Conservation (phyloP, 805 yeast genomes). For the Kodamaea jinghongensis region DNA sequence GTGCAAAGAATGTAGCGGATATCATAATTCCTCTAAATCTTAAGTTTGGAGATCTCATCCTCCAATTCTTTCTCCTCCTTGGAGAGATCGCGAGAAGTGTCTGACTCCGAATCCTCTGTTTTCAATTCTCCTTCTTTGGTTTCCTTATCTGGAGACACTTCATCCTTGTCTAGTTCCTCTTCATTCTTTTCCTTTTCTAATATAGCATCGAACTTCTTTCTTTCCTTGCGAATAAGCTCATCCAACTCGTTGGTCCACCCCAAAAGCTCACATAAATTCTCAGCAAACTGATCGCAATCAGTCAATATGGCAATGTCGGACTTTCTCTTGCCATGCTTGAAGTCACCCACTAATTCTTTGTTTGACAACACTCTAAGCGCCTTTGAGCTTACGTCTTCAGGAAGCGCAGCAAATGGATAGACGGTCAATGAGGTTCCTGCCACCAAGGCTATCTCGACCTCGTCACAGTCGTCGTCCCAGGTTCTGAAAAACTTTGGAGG, state of each 20-base stretch:
- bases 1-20: too few species aligned
- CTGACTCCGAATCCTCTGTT: slow-evolving; percentile 3
- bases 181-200: slow-evolving; percentile 1
- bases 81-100: slow-evolving; percentile 1
- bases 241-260: slow-evolving; percentile 67
- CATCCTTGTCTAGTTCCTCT: slow-evolving; percentile 4
- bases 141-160: background rate
- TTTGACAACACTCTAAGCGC: slow-evolving; percentile 67
- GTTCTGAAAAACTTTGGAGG: slow-evolving; percentile 66
- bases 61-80: slow-evolving; percentile 9
- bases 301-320: slow-evolving; percentile 60
- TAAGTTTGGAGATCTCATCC: slow-evolving; percentile 9
- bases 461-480: slow-evolving; percentile 58
- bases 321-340: slow-evolving; percentile 45
- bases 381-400: slow-evolving; percentile 53
- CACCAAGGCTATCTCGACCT: slow-evolving; percentile 70
- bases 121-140: background rate
- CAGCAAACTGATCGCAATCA: slow-evolving; percentile 66
- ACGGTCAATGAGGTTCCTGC: slow-evolving; percentile 94
- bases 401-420: slow-evolving; percentile 84
- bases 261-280: slow-evolving; percentile 46
- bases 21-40: too few species aligned
- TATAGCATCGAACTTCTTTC: slow-evolving; percentile 2
- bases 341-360: slow-evolving; percentile 75
- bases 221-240: slow-evolving; percentile 25